A percentile compares a stretch with the other conserved stretches of the same genome.
Evolutionary conservation across 2,329 filamentous ascomycete species (phyloP).

Genomic region (Aspergillus bombycis): DNA sequence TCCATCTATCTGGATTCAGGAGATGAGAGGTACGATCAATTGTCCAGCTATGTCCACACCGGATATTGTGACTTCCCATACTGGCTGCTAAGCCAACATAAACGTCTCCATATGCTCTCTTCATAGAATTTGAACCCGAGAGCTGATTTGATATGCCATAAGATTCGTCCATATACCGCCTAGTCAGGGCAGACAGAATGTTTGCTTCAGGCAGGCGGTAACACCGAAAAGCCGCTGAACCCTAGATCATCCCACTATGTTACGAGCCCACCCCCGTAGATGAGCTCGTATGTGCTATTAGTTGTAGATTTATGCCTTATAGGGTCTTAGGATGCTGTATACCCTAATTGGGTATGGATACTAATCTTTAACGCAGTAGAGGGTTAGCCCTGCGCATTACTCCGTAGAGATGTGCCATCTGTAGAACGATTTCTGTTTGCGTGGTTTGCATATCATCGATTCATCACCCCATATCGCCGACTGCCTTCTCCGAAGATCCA

Average conservation of each 20-base stretch:
- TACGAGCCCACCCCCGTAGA: background rate
- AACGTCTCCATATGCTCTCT: background rate
- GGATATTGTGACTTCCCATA: background rate
- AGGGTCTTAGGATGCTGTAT: background rate
- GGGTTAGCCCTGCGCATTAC: background rate
- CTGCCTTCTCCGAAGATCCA: constrained; percentile 5
- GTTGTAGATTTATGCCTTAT: background rate
- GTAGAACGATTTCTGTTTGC: constrained; percentile 3
- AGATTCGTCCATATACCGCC: background rate
- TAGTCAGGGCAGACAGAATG: background rate
- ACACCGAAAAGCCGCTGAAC: background rate
- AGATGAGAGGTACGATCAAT: background rate
- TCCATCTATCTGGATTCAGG: background rate
- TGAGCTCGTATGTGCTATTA: background rate
- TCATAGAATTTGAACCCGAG: background rate
- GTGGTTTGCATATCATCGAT: constrained; percentile 26
- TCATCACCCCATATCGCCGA: constrained; percentile 13
- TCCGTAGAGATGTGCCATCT: background rate
- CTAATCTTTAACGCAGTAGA: no score
- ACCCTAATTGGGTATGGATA: background rate
- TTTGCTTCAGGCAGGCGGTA: background rate
- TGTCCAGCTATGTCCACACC: background rate
- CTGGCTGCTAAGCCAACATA: background rate
- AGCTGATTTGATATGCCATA: background rate
- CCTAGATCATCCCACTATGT: background rate